Evolutionary conservation across 441 rosid genomes (phyloP), one percentile per base, ranked within the genome.

Genomic region (Adansonia rubrostipa): DNA sequence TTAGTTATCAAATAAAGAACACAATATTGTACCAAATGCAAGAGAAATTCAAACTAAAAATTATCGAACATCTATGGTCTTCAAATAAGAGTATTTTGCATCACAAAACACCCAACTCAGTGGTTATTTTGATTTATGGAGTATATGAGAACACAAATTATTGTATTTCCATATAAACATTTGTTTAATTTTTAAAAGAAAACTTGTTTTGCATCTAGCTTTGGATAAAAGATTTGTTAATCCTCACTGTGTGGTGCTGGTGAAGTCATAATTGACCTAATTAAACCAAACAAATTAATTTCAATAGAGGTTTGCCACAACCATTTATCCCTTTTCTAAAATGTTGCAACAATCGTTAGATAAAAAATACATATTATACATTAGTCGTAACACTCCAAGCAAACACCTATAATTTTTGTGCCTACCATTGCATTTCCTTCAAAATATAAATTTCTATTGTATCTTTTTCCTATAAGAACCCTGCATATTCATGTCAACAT

Each of bases 291-390:
- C 14, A 79, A 45, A 51, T 22, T 10, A 8, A 33, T 75, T 50
- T 28, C 3, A 75, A 51, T 28, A 63, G 36, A 50, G 44, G 73
- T 22, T 66, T 40, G 54, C 33, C n/a, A 73, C n/a, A 40, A 13
- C 6, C 54, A 36, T 36, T 36, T 6, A 42, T 5, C 65, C 76
- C 53, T 56, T 51, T 19, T 57, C 42, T 56, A 36, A 40, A 56
- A 17, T 14, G 3, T 64, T 56, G 17, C 17, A 10, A 73, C 28
- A 73, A 56, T 3, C 51, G 13, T n/a, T 28, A 53, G 24, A 48
- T 28, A 69, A 51, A 24, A 71, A 9, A 28, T 54, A 9, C 28
- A 71, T 47, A 71, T n/a, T 71, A 70, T 10, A 48, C 63, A 71
- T 9, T 15, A 0, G 19, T 48, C 20, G 50, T 14, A 50, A 6